These are phyloP conservation scores for Lentithecium fluviatile DNA, from an alignment of 495 filamentous ascomycete species.

Conservation along the genomic window DNA sequence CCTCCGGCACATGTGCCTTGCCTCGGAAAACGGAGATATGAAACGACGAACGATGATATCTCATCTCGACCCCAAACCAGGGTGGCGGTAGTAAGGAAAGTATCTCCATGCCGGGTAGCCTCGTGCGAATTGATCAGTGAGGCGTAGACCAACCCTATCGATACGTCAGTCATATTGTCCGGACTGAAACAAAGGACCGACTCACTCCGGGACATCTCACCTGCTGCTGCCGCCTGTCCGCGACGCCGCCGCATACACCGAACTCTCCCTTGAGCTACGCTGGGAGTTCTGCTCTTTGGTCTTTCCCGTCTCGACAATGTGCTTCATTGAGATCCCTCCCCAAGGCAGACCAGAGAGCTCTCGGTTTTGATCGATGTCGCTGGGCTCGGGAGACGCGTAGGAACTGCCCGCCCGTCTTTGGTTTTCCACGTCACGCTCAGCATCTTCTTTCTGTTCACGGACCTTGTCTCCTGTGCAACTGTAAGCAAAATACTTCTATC, in stretches of 20 bases:
- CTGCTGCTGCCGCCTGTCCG: conserved; percentile 40
- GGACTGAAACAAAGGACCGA: conserved; percentile 4
- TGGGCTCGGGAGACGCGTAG: conserved; percentile 55
- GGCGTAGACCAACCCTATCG: conserved; percentile 38
- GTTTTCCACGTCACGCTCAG: conserved; percentile 57
- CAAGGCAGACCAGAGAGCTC: conserved; percentile 62
- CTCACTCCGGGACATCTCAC: conserved; percentile 39
- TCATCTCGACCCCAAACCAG: conserved; percentile 24
- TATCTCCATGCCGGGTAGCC: conserved; percentile 38
- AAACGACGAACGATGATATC: not conserved
- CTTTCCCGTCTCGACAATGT: conserved; percentile 56
- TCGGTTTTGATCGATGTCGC: conserved; percentile 49
- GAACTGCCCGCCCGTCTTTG: conserved; percentile 53
- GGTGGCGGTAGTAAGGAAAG: conserved; percentile 34
- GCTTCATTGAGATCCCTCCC: conserved; percentile 58
- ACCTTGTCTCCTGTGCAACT: conserved; percentile 55
- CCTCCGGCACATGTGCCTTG: conserved; percentile 17
- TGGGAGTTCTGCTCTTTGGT: conserved; percentile 42
- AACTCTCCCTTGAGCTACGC: conserved; percentile 36
- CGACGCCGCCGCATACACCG: conserved; percentile 41
- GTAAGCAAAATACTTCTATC: conserved; percentile 14
- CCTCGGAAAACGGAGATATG: conserved; percentile 4
- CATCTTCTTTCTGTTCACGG: conserved; percentile 57
- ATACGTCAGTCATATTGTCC: conserved; percentile 23
- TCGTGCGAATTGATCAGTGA: conserved; percentile 42